These are phyloP conservation scores for Dioscorea cayenensis DNA, from an alignment of 116 monocot genomes.

Conservation along the genomic window DNA sequence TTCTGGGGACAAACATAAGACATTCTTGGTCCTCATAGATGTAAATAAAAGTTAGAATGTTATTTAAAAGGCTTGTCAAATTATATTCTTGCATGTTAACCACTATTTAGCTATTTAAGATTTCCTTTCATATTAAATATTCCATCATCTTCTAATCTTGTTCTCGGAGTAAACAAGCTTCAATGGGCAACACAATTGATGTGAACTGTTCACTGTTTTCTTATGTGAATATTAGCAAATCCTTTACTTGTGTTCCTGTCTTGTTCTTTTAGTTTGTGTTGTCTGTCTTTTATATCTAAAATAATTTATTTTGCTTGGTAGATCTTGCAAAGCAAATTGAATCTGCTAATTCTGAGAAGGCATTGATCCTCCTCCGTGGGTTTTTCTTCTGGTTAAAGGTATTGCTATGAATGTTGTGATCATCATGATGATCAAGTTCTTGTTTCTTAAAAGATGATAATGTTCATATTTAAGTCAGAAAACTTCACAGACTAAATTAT, in stretches of 20 bases:
- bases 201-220: background rate
- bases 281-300: background rate
- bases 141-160: background rate
- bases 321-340: conserved; percentile 27
- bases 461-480: background rate
- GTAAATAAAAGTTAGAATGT: too few species aligned
- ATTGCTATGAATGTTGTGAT: background rate
- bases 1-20: too few species aligned
- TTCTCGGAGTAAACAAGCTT: background rate
- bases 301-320: conserved; percentile 10
- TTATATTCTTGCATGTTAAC: too few species aligned
- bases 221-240: background rate
- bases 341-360: conserved; percentile 18
- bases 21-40: too few species aligned
- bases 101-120: too few species aligned
- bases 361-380: conserved; percentile 36
- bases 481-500: background rate
- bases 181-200: background rate
- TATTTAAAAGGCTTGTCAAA: too few species aligned
- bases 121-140: too few species aligned
- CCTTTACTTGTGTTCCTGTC: background rate
- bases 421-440: background rate
- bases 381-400: conserved; percentile 72
- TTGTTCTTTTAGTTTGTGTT: background rate
- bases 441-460: background rate